These are phyloP conservation scores for Novymonas esmeraldas DNA, from an alignment of 208 protist species.

Conservation along the genomic window DNA sequence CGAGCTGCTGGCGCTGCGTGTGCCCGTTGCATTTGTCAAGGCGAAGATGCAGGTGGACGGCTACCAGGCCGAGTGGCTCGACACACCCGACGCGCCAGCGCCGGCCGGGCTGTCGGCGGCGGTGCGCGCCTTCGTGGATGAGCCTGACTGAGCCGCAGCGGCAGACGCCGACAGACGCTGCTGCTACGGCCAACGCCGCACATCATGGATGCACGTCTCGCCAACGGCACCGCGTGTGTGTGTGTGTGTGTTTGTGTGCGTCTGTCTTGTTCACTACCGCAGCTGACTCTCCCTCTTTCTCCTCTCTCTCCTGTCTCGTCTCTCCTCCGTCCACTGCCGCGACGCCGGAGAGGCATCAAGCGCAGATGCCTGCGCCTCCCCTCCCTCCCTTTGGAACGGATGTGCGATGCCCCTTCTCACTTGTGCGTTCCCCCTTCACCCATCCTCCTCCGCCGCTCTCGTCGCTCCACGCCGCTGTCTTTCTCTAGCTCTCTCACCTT, in stretches of 20 bases:
- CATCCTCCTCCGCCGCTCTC: no score
- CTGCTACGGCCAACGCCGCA: not conserved
- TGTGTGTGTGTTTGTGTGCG: not conserved
- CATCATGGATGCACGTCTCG: not conserved
- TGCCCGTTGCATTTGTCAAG: slow-evolving; percentile 47
- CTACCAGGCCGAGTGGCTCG: slow-evolving; percentile 58
- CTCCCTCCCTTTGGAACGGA: no score
- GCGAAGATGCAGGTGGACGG: slow-evolving; percentile 68
- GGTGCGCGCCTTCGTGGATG: slow-evolving; percentile 38
- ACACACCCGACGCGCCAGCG: slow-evolving; percentile 56
- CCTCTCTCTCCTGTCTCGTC: not conserved
- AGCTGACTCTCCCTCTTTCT: not conserved
- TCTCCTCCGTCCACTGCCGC: not conserved
- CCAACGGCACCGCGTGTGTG: not conserved
- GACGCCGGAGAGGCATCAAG: no score
- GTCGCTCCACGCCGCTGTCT: no score
- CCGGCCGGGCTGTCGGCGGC: slow-evolving; percentile 33
- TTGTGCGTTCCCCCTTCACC: no score
- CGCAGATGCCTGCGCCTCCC: no score
- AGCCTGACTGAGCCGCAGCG: slow-evolving; percentile 36
- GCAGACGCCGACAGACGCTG: not conserved
- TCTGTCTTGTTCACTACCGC: not conserved
- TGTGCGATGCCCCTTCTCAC: no score
- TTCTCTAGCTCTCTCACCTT: no score
- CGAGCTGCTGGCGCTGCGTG: slow-evolving; percentile 57